These are phyloP conservation scores for Clavispora fructus DNA, from an alignment of 805 yeast species.

Conservation along the genomic window DNA sequence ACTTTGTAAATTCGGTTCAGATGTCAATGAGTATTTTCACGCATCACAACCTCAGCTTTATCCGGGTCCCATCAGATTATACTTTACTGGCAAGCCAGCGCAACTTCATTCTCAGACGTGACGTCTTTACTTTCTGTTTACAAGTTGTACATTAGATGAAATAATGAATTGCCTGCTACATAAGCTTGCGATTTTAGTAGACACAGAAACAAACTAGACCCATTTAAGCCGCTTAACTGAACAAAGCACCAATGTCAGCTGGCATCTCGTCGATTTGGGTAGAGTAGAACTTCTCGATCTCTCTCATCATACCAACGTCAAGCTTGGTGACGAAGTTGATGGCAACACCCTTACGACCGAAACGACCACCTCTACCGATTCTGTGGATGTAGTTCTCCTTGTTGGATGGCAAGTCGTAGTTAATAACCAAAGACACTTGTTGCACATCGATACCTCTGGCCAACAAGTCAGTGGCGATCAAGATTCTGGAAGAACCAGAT, in stretches of 20 bases:
- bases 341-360: slow-evolving; percentile 98
- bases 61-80: no score
- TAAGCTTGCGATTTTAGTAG: background rate
- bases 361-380: slow-evolving; percentile 97
- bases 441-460: slow-evolving; percentile 80
- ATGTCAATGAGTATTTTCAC: no score
- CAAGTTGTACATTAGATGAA: background rate
- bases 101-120: no score
- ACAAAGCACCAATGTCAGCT: slow-evolving; percentile 52
- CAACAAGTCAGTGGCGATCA: slow-evolving; percentile 89
- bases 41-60: no score
- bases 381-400: slow-evolving; percentile 94
- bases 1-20: no score
- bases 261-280: slow-evolving; percentile 95
- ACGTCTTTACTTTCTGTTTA: background rate
- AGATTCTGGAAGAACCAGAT: slow-evolving; percentile 86
- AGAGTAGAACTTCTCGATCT: slow-evolving; percentile 83
- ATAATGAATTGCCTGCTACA: background rate
- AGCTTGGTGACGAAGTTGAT: slow-evolving; percentile 85
- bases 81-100: no score
- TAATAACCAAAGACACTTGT: slow-evolving; percentile 91
- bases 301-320: slow-evolving; percentile 71
- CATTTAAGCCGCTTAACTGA: slow-evolving; percentile 23
- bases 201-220: background rate
- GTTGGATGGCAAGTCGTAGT: slow-evolving; percentile 87